phyloP scores from a whole-genome alignment of 352 stramenopile species.

The Pythium rishiriense region DNA sequence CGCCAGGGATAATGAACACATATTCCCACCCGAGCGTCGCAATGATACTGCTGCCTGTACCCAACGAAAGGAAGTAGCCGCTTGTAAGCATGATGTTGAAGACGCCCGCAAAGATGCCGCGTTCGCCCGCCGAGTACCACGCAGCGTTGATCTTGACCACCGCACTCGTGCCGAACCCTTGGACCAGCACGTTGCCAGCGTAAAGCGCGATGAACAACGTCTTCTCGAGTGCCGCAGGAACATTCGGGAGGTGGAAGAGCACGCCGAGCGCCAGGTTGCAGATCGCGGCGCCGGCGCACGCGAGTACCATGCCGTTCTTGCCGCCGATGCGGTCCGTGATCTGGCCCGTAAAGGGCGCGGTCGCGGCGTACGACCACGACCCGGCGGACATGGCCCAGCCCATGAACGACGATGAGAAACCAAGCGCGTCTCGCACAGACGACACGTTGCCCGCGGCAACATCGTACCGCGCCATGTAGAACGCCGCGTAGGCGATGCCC shows the following conservation, averaged over 20 bases:
- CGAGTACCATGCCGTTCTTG: constrained; percentile 70
- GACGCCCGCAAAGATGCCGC: constrained; percentile 64
- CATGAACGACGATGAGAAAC: constrained; percentile 72
- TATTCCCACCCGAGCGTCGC: constrained; percentile 64
- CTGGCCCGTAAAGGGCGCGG: constrained; percentile 66
- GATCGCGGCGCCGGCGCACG: constrained; percentile 56
- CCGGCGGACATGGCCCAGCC: constrained; percentile 73
- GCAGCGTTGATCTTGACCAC: constrained; percentile 86
- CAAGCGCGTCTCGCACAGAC: constrained; percentile 45
- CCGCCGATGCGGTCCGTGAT: constrained; percentile 73
- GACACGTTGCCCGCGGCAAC: constrained; percentile 72
- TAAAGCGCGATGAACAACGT: constrained; percentile 62
- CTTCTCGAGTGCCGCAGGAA: constrained; percentile 34
- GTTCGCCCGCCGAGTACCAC: constrained; percentile 67
- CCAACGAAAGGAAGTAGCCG: constrained; percentile 73
- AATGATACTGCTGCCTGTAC: constrained; percentile 63
- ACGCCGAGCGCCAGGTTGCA: constrained; percentile 64
- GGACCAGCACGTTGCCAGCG: constrained; percentile 64
- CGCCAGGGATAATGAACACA: constrained; percentile 66
- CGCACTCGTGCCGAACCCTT: constrained; percentile 76
- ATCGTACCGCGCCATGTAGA: constrained; percentile 82
- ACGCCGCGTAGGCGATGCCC: constrained; percentile 69
- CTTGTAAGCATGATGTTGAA: constrained; percentile 83
- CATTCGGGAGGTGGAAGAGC: constrained; percentile 45
- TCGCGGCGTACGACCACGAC: constrained; percentile 71